Evolutionary conservation across 345 rosid genomes (phyloP), one percentile per base, ranked within the genome.

Genomic region (Linum usitatissimum): DNA sequence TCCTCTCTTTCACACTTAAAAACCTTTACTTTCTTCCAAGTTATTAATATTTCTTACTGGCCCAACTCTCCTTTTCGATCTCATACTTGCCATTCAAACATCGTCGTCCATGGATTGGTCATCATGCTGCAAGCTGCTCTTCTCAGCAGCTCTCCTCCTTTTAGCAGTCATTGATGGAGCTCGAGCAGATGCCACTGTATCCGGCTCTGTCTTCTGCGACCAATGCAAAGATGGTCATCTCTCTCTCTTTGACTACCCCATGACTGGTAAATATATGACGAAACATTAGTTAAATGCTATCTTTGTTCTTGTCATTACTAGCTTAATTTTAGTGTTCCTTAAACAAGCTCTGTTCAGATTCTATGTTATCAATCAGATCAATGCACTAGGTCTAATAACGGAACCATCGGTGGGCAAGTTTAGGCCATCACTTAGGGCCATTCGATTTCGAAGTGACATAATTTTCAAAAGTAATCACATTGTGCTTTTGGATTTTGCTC

Each of bases 161-260:
- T 77, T 77, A 57, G 76, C 85, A 36, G 73, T 79, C 68, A 59
- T 76, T 60, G 71, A 75, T 80, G 83, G 76, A 55, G 64, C 79
- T 36, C 66, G 45, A 23, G 93, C 88, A 17, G 71, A 79, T 67
- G 84, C 88, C 28, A 64, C 80, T 45, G 95, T 89, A 55, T 71
- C 80, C 4, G 98, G 98, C 39, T 61, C 80, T 0, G 97, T 89
- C 65, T 81, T 83, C 76, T 89, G 98, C 62, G 95, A 92, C 77
- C 95, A 85, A 71, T 92, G 98, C 83, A 88, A 85, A 62, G 95
- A 88, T 70, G 98, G 95, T 53, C 79, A 80, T 34, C 65, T 23
- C 55, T 86, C 96, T 70, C 68, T 80, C 70, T 84, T 87, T 12
- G 98, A 87, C 75, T 84, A 87, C 64, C 97, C 97, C 20, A 64